Conservation (phyloP, 306 rosid species). For the Pyrus betulifolia region DNA sequence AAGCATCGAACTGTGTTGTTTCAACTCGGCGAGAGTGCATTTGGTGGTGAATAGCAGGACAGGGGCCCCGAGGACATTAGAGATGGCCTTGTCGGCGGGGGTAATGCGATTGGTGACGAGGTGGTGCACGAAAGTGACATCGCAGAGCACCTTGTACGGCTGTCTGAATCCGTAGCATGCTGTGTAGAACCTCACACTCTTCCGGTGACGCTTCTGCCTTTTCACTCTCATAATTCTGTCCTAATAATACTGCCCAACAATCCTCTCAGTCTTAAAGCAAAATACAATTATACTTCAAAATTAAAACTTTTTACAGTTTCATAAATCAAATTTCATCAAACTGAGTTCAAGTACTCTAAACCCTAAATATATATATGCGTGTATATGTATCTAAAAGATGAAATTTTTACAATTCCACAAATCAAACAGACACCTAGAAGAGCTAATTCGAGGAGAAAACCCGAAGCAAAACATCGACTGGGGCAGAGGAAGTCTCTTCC, state of each 20-base stretch:
- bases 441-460: no score
- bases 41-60: slow-evolving; percentile 81
- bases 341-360: no score
- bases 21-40: slow-evolving; percentile 67
- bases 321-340: no score
- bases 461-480: no score
- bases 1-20: slow-evolving; percentile 47
- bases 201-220: slow-evolving; percentile 71
- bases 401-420: no score
- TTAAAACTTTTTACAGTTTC: no score
- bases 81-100: slow-evolving; percentile 62
- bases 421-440: no score
- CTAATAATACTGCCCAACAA: background rate
- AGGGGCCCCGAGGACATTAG: slow-evolving; percentile 40
- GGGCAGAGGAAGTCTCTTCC: no score
- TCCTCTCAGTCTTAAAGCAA: background rate
- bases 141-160: slow-evolving; percentile 70
- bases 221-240: slow-evolving; percentile 46
- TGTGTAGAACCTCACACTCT: slow-evolving; percentile 53
- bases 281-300: no score
- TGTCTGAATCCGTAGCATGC: slow-evolving; percentile 66
- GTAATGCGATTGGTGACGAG: slow-evolving; percentile 48
- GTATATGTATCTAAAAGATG: no score
- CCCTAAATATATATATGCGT: no score
- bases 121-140: slow-evolving; percentile 75